A percentile compares a stretch with the other conserved stretches of the same genome.
Evolutionary conservation across 352 stramenopile genomes (phyloP).

Genomic region (Phytophthora nicotianae): DNA sequence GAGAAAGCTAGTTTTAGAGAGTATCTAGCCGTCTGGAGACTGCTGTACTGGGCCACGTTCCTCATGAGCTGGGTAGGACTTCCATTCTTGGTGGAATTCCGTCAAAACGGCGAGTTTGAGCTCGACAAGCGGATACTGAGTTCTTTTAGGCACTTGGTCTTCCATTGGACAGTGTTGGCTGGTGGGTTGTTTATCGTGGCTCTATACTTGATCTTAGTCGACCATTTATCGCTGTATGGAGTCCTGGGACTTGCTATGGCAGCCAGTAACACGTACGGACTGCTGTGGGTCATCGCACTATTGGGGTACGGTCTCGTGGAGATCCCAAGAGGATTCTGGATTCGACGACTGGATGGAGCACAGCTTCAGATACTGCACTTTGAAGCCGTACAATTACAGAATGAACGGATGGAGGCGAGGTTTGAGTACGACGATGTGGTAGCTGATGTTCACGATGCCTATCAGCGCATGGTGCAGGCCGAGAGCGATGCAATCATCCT

Average conservation of each 20-base stretch:
- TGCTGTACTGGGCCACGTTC: constrained; percentile 76
- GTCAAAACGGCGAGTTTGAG: constrained; percentile 67
- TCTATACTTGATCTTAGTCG: constrained; percentile 65
- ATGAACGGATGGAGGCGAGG: constrained; percentile 67
- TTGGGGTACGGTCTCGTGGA: constrained; percentile 70
- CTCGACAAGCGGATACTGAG: constrained; percentile 39
- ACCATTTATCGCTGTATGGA: constrained; percentile 56
- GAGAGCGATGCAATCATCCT: constrained; percentile 69
- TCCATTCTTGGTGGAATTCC: constrained; percentile 66
- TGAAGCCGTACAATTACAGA: constrained; percentile 58
- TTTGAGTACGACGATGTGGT: constrained; percentile 67
- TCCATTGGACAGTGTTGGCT: constrained; percentile 65
- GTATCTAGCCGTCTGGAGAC: constrained; percentile 53
- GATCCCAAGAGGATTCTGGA: constrained; percentile 61
- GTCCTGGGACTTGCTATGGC: constrained; percentile 65
- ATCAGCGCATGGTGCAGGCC: constrained; percentile 55
- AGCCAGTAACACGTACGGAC: constrained; percentile 67
- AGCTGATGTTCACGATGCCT: constrained; percentile 38
- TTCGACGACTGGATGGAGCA: constrained; percentile 36
- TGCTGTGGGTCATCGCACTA: constrained; percentile 64
- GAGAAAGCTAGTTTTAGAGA: constrained; percentile 8
- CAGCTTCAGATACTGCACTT: constrained; percentile 59
- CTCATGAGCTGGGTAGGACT: constrained; percentile 65
- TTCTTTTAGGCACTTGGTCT: constrained; percentile 48
- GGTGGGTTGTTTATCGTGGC: constrained; percentile 29